phyloP scores from a whole-genome alignment of 129 eudicot genomes.

The Flaveria ramosissima region DNA sequence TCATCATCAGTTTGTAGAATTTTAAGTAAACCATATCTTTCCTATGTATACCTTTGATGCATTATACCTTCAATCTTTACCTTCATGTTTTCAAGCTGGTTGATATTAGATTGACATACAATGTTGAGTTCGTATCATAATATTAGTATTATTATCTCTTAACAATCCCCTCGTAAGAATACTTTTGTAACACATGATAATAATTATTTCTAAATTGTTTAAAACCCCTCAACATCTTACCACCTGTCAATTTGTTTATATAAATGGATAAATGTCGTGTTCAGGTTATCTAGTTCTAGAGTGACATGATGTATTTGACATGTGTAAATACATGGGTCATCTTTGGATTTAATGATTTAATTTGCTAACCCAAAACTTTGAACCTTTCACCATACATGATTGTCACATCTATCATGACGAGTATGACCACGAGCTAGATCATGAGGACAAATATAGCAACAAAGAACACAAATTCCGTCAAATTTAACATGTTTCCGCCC shows the following conservation, averaged over 20 bases:
- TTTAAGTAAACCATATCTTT: not conserved
- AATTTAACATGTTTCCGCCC: not conserved
- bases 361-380: no score
- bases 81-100: no score
- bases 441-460: not conserved
- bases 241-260: not conserved
- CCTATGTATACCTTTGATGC: not conserved
- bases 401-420: no score
- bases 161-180: no score
- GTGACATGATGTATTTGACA: not conserved
- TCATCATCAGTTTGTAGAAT: slow-evolving; percentile 1
- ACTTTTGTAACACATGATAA: no score
- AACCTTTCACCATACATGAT: not conserved
- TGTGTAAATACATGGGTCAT: not conserved
- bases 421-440: no score
- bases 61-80: no score
- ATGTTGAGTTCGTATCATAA: not conserved
- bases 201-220: not conserved
- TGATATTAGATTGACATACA: no score
- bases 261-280: not conserved
- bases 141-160: not conserved
- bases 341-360: not conserved
- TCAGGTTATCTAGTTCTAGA: not conserved
- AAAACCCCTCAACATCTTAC: not conserved
- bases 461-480: not conserved